Evolutionary conservation across 768 basidiomycete species (phyloP).

Genomic region (Trametes elegans): DNA sequence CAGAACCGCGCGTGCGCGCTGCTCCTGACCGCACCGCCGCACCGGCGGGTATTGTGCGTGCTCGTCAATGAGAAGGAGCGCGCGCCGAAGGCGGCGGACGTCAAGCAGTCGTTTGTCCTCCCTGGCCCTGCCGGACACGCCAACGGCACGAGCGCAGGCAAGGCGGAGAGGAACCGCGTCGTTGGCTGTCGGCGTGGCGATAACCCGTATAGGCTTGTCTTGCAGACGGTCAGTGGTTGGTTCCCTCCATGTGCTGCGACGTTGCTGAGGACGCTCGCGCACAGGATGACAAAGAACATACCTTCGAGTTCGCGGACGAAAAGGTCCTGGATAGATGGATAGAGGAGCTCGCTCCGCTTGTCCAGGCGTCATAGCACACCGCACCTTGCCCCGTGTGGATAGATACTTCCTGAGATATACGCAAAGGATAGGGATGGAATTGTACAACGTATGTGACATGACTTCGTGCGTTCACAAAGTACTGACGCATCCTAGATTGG

Average conservation of each 20-base stretch:
- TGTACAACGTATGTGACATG: too few relatives aligned
- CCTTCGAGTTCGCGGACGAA: background rate
- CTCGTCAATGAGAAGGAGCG: background rate
- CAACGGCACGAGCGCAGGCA: background rate
- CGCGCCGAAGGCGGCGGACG: background rate
- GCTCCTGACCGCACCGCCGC: constrained; percentile 3
- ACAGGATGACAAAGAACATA: background rate
- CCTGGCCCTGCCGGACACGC: background rate
- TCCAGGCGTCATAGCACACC: background rate
- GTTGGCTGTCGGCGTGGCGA: background rate
- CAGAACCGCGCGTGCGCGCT: constrained; percentile 9
- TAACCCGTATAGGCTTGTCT: background rate
- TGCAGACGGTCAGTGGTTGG: constrained; percentile 3
- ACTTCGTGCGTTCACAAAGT: too few relatives aligned
- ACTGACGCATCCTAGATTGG: too few relatives aligned
- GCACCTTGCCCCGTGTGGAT: too few relatives aligned
- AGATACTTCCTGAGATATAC: too few relatives aligned
- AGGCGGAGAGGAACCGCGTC: background rate
- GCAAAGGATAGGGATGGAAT: too few relatives aligned
- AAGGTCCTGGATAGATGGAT: background rate
- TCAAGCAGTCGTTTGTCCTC: constrained; percentile 5
- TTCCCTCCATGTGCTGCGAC: background rate
- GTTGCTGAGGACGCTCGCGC: background rate
- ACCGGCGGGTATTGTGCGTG: constrained; percentile 11
- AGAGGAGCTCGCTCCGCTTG: background rate